Evolutionary conservation across 129 eudicot species (phyloP).

Genomic region (Ambrosia artemisiifolia): DNA sequence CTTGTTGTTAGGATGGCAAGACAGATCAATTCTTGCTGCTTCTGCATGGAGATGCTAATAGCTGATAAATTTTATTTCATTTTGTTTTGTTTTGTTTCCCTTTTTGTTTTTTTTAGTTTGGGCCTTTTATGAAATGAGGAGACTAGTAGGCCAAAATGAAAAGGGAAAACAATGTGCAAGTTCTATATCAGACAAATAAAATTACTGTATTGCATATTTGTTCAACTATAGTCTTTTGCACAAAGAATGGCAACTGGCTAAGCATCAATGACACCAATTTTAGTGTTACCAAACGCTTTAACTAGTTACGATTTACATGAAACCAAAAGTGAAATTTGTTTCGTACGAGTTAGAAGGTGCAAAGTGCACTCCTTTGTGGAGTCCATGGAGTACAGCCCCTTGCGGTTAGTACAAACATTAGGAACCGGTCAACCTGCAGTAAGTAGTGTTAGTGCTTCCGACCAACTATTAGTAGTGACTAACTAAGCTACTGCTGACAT

Average conservation of each 20-base stretch:
- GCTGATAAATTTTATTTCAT: neutral
- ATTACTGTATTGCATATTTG: neutral
- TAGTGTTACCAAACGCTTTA: too few species aligned
- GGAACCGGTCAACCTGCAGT: too few species aligned
- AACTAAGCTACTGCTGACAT: too few species aligned
- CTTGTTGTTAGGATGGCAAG: constrained; percentile 89
- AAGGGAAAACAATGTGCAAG: constrained; percentile 18
- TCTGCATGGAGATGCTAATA: constrained; percentile 79
- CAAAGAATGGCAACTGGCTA: neutral
- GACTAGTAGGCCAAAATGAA: constrained; percentile 14
- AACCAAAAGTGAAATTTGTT: too few species aligned
- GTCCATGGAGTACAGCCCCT: too few species aligned
- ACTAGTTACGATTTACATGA: too few species aligned
- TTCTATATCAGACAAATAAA: constrained; percentile 17
- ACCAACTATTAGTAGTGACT: too few species aligned
- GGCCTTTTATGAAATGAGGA: constrained; percentile 14
- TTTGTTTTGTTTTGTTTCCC: constrained; percentile 24
- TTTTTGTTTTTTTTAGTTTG: constrained; percentile 11
- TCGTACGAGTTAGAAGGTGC: too few species aligned
- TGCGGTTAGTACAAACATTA: too few species aligned
- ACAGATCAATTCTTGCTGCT: constrained; percentile 77
- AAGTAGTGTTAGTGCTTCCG: too few species aligned
- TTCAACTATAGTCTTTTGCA: neutral
- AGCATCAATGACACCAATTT: too few species aligned
- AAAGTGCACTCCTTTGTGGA: too few species aligned